phyloP scores from a whole-genome alignment of 1,139 yeast genomes.

The Scheffersomyces quercinus region DNA sequence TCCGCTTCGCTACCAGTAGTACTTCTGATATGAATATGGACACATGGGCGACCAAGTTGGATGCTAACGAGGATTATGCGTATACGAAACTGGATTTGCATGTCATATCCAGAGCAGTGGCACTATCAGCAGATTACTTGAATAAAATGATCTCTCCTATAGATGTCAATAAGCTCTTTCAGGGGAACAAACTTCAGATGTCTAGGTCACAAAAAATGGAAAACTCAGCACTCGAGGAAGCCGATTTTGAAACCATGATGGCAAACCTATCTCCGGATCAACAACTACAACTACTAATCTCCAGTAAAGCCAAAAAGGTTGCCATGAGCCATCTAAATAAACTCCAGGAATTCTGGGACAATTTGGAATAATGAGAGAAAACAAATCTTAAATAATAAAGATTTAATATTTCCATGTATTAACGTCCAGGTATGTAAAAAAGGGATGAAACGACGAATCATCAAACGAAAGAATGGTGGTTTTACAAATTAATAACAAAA shows the following conservation, averaged over 20 bases:
- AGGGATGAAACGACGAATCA: background rate
- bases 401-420: too few relatives aligned
- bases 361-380: background rate
- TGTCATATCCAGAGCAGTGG: slow-evolving; percentile 31
- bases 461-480: background rate
- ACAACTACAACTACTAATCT: slow-evolving; percentile 20
- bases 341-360: slow-evolving; percentile 9
- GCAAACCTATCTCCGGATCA: slow-evolving; percentile 21
- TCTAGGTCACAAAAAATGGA: slow-evolving; percentile 11
- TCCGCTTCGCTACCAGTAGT: slow-evolving; percentile 37
- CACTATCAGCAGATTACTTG: slow-evolving; percentile 29
- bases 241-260: slow-evolving; percentile 11
- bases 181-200: slow-evolving; percentile 2
- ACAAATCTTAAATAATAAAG: too few relatives aligned
- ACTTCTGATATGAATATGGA: slow-evolving; percentile 30
- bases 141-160: slow-evolving; percentile 30
- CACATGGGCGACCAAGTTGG: slow-evolving; percentile 51
- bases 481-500: background rate
- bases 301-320: slow-evolving; percentile 9
- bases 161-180: slow-evolving; percentile 19
- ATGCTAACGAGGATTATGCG: slow-evolving; percentile 52
- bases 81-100: slow-evolving; percentile 41
- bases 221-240: slow-evolving; percentile 11
- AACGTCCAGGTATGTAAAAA: background rate
- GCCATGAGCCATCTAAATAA: slow-evolving; percentile 8